Conservation (phyloP, 495 filamentous ascomycete species). For the Penicillium bialowiezense region DNA sequence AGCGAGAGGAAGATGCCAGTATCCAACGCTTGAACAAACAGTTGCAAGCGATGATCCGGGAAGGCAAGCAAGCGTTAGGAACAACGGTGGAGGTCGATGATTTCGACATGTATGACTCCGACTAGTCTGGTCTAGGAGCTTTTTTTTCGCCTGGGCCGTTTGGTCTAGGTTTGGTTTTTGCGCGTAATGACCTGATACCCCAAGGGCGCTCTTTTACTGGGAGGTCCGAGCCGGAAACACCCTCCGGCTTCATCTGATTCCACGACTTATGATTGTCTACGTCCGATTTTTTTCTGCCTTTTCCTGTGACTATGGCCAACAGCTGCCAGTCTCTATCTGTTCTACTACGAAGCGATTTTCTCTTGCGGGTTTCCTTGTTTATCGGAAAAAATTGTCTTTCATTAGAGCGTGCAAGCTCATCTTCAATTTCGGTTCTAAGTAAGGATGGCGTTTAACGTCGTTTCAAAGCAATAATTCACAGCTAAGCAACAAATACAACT, state of each 20-base stretch:
- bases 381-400: neutral
- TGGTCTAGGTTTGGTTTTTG: constrained; percentile 5
- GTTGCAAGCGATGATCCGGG: constrained; percentile 78
- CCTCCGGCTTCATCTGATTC: constrained; percentile 5
- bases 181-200: constrained; percentile 28
- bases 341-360: neutral
- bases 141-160: neutral
- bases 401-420: neutral
- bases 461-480: constrained; percentile 7
- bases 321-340: constrained; percentile 3
- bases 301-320: neutral
- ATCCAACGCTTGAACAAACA: constrained; percentile 74
- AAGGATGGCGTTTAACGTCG: constrained; percentile 5
- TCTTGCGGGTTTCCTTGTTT: neutral
- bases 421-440: neutral
- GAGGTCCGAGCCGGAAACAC: constrained; percentile 1
- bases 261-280: constrained; percentile 23
- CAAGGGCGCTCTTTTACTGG: constrained; percentile 13
- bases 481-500: neutral
- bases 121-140: constrained; percentile 16
- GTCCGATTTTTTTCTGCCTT: constrained; percentile 3
- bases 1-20: constrained; percentile 74
- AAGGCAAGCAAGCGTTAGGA: constrained; percentile 83
- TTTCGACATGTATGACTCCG: constrained; percentile 36
- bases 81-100: constrained; percentile 74